Evolutionary conservation across 805 yeast species (phyloP).

Genomic region (Isabelozyma pseudorhagii): DNA sequence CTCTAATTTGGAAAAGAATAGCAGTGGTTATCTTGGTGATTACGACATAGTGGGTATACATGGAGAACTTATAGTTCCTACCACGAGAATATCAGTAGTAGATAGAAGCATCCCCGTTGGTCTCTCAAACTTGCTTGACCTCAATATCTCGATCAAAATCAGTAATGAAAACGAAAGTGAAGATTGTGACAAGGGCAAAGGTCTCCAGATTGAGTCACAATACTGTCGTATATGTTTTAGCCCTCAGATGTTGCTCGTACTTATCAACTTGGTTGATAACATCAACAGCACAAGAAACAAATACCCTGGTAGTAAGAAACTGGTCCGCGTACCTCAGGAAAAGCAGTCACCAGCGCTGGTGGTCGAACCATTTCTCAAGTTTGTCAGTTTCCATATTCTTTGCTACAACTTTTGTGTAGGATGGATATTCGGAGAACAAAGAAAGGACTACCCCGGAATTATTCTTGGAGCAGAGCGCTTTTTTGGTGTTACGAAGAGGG

Average conservation of each 20-base stretch:
- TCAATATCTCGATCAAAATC: slow-evolving; percentile 43
- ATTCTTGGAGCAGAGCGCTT: slow-evolving; percentile 74
- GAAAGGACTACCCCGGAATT: slow-evolving; percentile 61
- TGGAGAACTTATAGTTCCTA: slow-evolving; percentile 42
- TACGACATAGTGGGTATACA: slow-evolving; percentile 19
- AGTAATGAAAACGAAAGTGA: slow-evolving; percentile 29
- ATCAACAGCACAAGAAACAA: slow-evolving; percentile 1
- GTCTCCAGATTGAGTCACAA: slow-evolving; percentile 54
- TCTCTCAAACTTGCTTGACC: slow-evolving; percentile 42
- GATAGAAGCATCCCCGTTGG: slow-evolving; percentile 36
- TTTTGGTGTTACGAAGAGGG: slow-evolving; percentile 60
- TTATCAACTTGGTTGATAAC: slow-evolving; percentile 32
- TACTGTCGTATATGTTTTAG: slow-evolving; percentile 58
- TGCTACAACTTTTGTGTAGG: slow-evolving; percentile 72
- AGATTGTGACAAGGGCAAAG: not conserved
- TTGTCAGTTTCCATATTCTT: slow-evolving; percentile 53
- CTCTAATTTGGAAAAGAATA: slow-evolving; percentile 18
- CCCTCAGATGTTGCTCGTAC: slow-evolving; percentile 44
- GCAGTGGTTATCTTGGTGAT: not conserved
- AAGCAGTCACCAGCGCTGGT: not conserved
- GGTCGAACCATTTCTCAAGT: slow-evolving; percentile 10
- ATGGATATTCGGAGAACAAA: slow-evolving; percentile 60
- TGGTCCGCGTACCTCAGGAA: not conserved
- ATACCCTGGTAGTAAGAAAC: not conserved
- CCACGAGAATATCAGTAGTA: slow-evolving; percentile 37